These are phyloP conservation scores for Arthrinium puccinioides DNA, from an alignment of 2,329 filamentous ascomycete species.

Conservation along the genomic window DNA sequence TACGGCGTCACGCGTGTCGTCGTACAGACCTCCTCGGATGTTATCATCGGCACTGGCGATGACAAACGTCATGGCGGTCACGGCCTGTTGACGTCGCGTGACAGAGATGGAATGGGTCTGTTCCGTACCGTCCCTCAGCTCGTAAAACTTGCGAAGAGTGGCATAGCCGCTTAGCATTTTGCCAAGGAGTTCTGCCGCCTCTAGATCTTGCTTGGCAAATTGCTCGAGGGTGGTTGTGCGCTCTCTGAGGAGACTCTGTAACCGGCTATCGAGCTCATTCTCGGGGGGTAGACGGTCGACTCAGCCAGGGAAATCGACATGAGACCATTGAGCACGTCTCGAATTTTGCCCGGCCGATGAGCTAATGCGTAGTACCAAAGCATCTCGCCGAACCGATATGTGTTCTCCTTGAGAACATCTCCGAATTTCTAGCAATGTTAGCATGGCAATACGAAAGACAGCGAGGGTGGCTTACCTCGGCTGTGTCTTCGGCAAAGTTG, in stretches of 20 bases:
- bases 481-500: slow-evolving; percentile 71
- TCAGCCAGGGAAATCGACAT: slow-evolving; percentile 83
- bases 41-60: slow-evolving; percentile 82
- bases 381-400: slow-evolving; percentile 75
- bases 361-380: slow-evolving; percentile 88
- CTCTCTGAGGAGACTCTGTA: slow-evolving; percentile 62
- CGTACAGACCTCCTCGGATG: slow-evolving; percentile 84
- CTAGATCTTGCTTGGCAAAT: slow-evolving; percentile 67
- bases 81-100: slow-evolving; percentile 60
- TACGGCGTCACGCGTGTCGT: slow-evolving; percentile 71
- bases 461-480: slow-evolving; percentile 55
- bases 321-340: slow-evolving; percentile 77
- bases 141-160: slow-evolving; percentile 83
- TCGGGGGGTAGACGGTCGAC: slow-evolving; percentile 72
- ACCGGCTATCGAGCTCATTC: slow-evolving; percentile 63
- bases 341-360: slow-evolving; percentile 70
- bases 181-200: slow-evolving; percentile 76
- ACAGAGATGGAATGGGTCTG: slow-evolving; percentile 38
- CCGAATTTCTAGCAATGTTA: slow-evolving; percentile 65
- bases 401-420: slow-evolving; percentile 63
- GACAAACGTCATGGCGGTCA: slow-evolving; percentile 69
- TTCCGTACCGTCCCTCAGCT: slow-evolving; percentile 62
- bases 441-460: slow-evolving; percentile 4
- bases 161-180: slow-evolving; percentile 88
- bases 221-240: slow-evolving; percentile 65